Evolutionary conservation across 208 protist genomes (phyloP), one percentile per base, ranked within the genome.

Genomic region (Porcisia hertigi): DNA sequence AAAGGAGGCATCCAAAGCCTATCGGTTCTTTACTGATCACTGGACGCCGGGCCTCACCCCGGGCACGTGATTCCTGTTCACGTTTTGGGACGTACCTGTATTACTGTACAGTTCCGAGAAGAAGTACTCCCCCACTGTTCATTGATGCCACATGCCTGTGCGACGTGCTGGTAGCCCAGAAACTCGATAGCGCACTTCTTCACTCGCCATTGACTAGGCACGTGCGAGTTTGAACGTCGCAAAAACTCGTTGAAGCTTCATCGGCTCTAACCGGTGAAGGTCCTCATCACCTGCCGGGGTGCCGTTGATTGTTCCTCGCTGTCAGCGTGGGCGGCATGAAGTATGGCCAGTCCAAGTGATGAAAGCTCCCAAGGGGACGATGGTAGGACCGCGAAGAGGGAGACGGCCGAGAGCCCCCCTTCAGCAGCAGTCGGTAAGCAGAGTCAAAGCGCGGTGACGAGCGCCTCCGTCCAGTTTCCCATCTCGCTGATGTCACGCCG

Each of bases 161-260:
- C 74, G n/a, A 95, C 69, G 63, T 93, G 97, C 69, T 94, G 77
- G 77, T 90, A 97, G 9, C 91, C 93, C 58, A 93, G 55, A 54
- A 83, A 78, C 67, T 92, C 93, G 43, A 93, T 84, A 62, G 95
- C 89, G 86, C 98, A 99, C 53, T 97, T 92, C 39, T 98, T 97
- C 55, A 99, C 75, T 75, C 98, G 85, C 81, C 98, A 94, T 75
- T 96, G 92, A 39, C 94, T 98, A 8, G 99, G 83, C 9, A 83
- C 84, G 34, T 90, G 66, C 11, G 11, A 98, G 80, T 23, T 89
- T 71, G 3, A 86, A 82, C 2, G 80, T 92, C 4, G 78, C 79
- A 14, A 98, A 77, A 52, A 85, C 83, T 70, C 81, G 89, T 69
- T 90, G 89, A 16, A 88, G 92, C 80, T 98, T 97, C 64, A 97